Evolutionary conservation across 2,329 filamentous ascomycete genomes (phyloP).

Genomic region (Monilinia laxa): DNA sequence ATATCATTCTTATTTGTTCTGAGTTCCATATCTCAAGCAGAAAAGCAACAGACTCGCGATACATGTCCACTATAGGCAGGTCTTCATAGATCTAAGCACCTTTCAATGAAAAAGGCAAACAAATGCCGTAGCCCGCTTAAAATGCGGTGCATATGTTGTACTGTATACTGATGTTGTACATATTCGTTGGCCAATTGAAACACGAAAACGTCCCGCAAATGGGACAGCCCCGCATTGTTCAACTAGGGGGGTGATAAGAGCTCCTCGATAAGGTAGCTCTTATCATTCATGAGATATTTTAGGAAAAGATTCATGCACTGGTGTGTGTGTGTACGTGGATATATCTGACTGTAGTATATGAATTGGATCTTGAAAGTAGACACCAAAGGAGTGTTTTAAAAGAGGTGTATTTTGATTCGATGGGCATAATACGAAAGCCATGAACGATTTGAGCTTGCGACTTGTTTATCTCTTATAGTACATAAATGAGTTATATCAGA

Average conservation of each 20-base stretch:
- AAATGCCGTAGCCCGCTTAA: conserved; percentile 1
- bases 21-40: background rate
- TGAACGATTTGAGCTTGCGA: too few species aligned
- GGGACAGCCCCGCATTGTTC: background rate
- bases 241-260: conserved; percentile 2
- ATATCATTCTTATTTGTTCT: background rate
- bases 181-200: background rate
- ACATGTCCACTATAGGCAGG: conserved; percentile 1
- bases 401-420: too few species aligned
- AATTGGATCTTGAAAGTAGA: too few species aligned
- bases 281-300: background rate
- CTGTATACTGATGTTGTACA: background rate
- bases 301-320: background rate
- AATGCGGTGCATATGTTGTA: background rate
- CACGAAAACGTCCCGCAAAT: background rate
- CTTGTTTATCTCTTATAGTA: too few species aligned
- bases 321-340: background rate
- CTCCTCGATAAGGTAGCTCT: background rate
- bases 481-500: too few species aligned
- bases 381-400: too few species aligned
- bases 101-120: background rate
- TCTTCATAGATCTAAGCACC: background rate
- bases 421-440: too few species aligned
- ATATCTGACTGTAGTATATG: background rate
- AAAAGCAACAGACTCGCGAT: background rate